These are phyloP conservation scores for Oropetium thomaeum DNA, from an alignment of 176 grass and related monocot species.

Conservation along the genomic window DNA sequence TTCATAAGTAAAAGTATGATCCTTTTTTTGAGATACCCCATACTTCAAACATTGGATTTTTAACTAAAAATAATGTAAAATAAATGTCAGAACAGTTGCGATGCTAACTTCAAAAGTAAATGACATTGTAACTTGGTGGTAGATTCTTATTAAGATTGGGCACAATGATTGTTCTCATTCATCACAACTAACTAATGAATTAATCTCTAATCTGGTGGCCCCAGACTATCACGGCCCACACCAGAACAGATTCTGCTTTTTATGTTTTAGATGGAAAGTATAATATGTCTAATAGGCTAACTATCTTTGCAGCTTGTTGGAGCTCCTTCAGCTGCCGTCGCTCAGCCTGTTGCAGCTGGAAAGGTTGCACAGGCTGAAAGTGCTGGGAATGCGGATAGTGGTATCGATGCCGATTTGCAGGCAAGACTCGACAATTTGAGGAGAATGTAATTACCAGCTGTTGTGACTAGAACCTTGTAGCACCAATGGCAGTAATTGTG, in stretches of 20 bases:
- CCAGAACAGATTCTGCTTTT: not conserved
- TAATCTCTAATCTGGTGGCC: too few species aligned
- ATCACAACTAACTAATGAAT: too few species aligned
- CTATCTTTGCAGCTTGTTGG: slow-evolving; percentile 51
- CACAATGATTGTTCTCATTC: not conserved
- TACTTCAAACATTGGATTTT: not conserved
- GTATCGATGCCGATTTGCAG: slow-evolving; percentile 61
- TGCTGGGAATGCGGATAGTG: slow-evolving; percentile 33
- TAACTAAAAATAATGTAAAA: not conserved
- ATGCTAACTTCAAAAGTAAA: not conserved
- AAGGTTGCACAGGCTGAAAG: slow-evolving; percentile 66
- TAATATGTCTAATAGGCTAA: not conserved
- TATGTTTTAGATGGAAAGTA: not conserved
- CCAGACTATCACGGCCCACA: too few species aligned
- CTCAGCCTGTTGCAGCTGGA: slow-evolving; percentile 35
- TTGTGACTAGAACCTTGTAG: not conserved
- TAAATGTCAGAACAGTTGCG: not conserved
- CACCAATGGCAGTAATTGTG: not conserved
- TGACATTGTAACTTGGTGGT: not conserved
- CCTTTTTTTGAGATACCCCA: not conserved
- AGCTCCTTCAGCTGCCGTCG: slow-evolving; percentile 51
- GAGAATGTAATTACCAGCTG: slow-evolving; percentile 37
- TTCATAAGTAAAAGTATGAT: not conserved
- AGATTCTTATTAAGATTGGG: not conserved
- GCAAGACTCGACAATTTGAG: slow-evolving; percentile 68